Conservation (phyloP, 306 rosid genomes). For the Carpinus fangiana region DNA sequence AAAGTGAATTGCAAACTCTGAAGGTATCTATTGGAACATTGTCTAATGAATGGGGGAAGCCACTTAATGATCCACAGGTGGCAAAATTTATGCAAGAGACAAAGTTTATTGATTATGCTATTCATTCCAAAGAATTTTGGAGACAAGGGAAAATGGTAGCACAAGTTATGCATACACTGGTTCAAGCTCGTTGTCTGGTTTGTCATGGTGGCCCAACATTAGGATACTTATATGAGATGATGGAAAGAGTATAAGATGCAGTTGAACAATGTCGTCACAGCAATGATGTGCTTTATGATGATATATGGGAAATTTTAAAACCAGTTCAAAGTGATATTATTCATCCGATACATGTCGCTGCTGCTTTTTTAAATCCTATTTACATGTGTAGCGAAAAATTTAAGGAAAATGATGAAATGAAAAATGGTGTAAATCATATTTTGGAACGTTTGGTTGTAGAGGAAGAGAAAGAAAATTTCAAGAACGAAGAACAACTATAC, state of each 20-base stretch:
- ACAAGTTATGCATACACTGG: neutral
- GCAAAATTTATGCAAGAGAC: neutral
- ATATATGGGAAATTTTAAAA: neutral
- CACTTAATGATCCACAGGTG: neutral
- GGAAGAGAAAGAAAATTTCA: neutral
- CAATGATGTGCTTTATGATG: neutral
- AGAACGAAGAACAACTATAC: neutral
- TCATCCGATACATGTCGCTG: neutral
- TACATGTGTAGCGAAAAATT: neutral
- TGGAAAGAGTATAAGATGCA: neutral
- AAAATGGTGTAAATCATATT: neutral
- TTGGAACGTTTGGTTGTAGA: neutral
- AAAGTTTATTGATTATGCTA: neutral
- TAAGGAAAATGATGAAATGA: neutral
- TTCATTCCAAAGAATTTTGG: slow-evolving; percentile 2
- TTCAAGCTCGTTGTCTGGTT: neutral
- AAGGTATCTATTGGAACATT: neutral
- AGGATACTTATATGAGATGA: slow-evolving; percentile 9
- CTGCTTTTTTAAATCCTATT: slow-evolving; percentile 3
- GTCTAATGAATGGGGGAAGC: neutral
- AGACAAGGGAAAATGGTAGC: neutral
- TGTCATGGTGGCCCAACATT: neutral
- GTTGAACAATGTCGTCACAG: neutral
- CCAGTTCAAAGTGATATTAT: neutral
- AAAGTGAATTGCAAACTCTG: neutral